Evolutionary conservation across 805 yeast species (phyloP), one percentile per base, ranked within the genome.

Genomic region (Citeromyces nyonsensis): DNA sequence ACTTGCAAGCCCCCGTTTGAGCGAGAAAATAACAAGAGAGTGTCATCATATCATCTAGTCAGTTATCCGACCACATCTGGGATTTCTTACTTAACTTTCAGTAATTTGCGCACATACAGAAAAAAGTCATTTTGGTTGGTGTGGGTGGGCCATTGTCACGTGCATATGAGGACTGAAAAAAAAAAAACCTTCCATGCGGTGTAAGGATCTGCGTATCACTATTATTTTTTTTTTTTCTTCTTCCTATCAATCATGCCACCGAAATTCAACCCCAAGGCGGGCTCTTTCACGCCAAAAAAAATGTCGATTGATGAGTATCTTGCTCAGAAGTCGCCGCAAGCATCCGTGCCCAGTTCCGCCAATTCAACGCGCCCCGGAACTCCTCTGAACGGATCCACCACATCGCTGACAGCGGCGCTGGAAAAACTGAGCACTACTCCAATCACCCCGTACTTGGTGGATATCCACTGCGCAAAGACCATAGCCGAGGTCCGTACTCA

Each of bases 381-480:
- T 35, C 30, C 13, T 30, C 37, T 3, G 36, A 44, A 5, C 43
- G 38, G 27, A 34, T 33, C 15, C 52, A 5, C 56, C 22, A 18
- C 39, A 8, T 12, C 58, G 3, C 60, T 85, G 37, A 69, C 71
- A 42, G 68, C 77, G 26, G 81, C 91, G 3, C 61, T 85, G 49
- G 66, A 66, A 34, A 77, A 77, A 40, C 55, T 82, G 33, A 68
- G 66, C 12, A 44, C 72, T 27, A 58, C 80, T 7, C 94, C 95
- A 14, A 59, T 84, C 36, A 65, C 78, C 22, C 73, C 67, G 15
- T 49, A 64, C 35, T 57, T 86, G 40, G 54, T 52, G 18, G 58
- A 59, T 18, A 58, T 83, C 32, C 69, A 69, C 37, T 45, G 47
- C 25, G 71, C 75, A 5, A 47, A 66, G 25, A 59, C 67, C 38